Evolutionary conservation across 371 early-diverging fungal species (phyloP).

Genomic region (Apophysomyces sp.): DNA sequence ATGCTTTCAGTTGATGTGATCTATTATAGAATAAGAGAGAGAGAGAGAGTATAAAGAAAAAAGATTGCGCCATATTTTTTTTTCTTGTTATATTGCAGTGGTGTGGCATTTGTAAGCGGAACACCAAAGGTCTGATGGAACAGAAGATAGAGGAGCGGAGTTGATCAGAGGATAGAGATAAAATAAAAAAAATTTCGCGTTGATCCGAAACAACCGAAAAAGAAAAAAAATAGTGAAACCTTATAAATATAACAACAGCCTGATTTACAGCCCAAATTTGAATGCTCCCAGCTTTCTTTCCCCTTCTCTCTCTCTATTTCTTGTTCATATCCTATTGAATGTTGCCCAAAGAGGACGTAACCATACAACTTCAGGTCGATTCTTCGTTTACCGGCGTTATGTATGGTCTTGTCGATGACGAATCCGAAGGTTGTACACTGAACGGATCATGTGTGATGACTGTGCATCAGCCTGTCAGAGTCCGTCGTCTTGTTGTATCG

Average conservation of each 20-base stretch:
- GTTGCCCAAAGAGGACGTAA: conserved; percentile 39
- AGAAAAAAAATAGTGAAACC: background rate
- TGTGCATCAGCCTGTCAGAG: conserved; percentile 32
- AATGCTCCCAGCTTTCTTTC: background rate
- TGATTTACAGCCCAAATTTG: too few species aligned
- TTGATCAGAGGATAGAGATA: background rate
- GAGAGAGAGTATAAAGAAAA: too few species aligned
- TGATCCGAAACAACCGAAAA: conserved; percentile 1
- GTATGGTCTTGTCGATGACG: conserved; percentile 43
- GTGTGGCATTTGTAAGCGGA: too few species aligned
- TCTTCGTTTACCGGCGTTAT: conserved; percentile 46
- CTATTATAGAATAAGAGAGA: too few species aligned
- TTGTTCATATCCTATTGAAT: background rate
- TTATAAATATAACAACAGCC: background rate
- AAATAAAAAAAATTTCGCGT: background rate
- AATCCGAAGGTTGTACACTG: conserved; percentile 46
- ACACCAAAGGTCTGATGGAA: background rate
- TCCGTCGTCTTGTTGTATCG: conserved; percentile 39
- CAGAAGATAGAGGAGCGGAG: background rate
- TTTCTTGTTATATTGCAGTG: too few species aligned
- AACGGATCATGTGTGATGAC: conserved; percentile 35
- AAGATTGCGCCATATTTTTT: too few species aligned
- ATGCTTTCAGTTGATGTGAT: too few species aligned
- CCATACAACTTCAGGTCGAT: conserved; percentile 31
- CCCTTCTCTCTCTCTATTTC: conserved; percentile 7